Base-by-base conservation (phyloP, 2,329 filamentous ascomycete species). In the Calonectria leucothoes region DNA sequence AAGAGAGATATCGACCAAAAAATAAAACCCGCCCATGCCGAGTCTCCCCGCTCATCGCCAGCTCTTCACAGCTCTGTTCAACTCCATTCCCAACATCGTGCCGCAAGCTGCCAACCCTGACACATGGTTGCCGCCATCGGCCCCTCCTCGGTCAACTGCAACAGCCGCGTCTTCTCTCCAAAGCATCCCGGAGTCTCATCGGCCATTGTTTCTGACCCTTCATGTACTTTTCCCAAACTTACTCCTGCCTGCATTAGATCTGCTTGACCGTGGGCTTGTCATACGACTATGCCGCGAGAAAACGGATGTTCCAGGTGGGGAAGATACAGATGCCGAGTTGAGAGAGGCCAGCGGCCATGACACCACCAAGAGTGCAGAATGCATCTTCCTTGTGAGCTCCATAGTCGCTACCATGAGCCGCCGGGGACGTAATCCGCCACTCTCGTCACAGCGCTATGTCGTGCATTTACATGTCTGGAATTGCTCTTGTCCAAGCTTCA, bases 401-500 rank as follows among this genome's bases (percentile, higher is more conserved):
- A 89, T 87, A 48, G 85, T 82, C 11, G 84, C 84, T 8, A 82
- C 83, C 8, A 73, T 79, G 51, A 74, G 78, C 80, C 79, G 79
- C 55, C 72, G 79, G 64, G 39, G 69, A 61, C 71, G 75, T 63
- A 74, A 79, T 48, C 52, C 70, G 2, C 42, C 70, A 2, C 51
- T 70, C 11, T 74, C 75, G 6, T 71, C 79, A 27, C 77, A 75
- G 49, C 75, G 79, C 65, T 97, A 98, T 84, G 87, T 94, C 78
- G 94, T 98, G 20, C 91, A 93, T 12, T 88, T 96, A 1, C 79
- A 83, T 1, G 91, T 93, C 1, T 98, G 97, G 97, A 95, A 94
- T 83, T 99, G 97, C 84, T 94, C 92, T 1, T 99, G 97, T 86
- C 93, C 95, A 4, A 93, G 92, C 1, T 98, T 98, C 83, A 89